Percentiles rank a stretch among this genome's conserved stretches.
Evolutionary conservation across 108 stramenopile species (phyloP).

Genomic region (Phaeodactylum tricornutum): DNA sequence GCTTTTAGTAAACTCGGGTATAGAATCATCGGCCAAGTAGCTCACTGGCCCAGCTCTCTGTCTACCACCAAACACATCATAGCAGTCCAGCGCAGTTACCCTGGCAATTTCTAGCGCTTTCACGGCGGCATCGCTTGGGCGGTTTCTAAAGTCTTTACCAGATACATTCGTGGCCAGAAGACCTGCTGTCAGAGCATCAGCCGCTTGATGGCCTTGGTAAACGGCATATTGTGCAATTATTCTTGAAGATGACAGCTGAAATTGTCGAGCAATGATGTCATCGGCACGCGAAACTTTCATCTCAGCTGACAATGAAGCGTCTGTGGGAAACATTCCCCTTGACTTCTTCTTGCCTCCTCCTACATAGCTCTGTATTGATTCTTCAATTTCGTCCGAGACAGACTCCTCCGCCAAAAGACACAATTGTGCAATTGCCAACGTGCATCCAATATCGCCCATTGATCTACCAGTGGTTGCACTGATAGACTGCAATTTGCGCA

Average conservation of each 20-base stretch:
- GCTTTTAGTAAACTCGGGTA: slow-evolving; percentile 1
- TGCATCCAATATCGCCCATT: slow-evolving; percentile 19
- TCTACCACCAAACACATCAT: slow-evolving; percentile 60
- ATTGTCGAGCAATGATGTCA: slow-evolving; percentile 29
- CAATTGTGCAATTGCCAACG: slow-evolving; percentile 69
- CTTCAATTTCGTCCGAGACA: slow-evolving; percentile 54
- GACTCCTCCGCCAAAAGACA: slow-evolving; percentile 60
- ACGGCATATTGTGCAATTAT: slow-evolving; percentile 50
- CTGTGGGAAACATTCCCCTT: slow-evolving; percentile 9
- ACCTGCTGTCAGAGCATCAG: slow-evolving; percentile 15
- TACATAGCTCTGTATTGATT: slow-evolving; percentile 58
- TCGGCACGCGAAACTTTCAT: slow-evolving; percentile 23
- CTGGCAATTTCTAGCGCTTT: slow-evolving; percentile 52
- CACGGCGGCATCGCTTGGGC: too few species aligned
- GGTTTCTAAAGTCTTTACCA: too few species aligned
- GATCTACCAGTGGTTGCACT: background rate
- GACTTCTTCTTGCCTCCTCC: slow-evolving; percentile 18
- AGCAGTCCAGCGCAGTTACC: slow-evolving; percentile 48
- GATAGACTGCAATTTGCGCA: background rate
- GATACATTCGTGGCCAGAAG: too few species aligned
- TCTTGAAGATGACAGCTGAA: slow-evolving; percentile 51
- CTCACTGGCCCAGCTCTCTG: slow-evolving; percentile 51
- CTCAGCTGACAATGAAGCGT: slow-evolving; percentile 4
- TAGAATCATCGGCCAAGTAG: slow-evolving; percentile 13
- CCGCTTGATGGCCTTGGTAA: slow-evolving; percentile 50